Conservation (phyloP, 495 filamentous ascomycete genomes). For the Aspergillus bertholletiae region DNA sequence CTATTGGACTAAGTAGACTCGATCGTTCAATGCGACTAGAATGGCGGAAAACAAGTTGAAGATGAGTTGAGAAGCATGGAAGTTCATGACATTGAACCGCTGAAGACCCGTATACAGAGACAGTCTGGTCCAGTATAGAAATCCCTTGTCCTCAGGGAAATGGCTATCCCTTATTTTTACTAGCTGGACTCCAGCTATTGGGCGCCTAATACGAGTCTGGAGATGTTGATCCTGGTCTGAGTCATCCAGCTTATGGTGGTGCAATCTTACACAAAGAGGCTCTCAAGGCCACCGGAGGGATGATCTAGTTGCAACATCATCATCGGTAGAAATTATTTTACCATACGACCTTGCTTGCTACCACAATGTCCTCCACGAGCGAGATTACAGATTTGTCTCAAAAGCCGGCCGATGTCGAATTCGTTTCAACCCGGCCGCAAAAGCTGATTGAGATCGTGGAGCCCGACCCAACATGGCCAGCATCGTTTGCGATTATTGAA, state of each 20-base stretch:
- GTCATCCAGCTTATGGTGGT: background rate
- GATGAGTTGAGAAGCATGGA: background rate
- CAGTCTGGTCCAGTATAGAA: background rate
- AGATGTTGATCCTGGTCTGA: background rate
- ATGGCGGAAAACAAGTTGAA: background rate
- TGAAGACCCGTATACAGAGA: background rate
- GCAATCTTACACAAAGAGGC: no score
- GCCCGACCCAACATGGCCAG: slow-evolving; percentile 40
- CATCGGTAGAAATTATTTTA: no score
- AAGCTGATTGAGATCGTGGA: slow-evolving; percentile 34
- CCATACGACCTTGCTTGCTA: background rate
- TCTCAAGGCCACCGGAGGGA: no score
- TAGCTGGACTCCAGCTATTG: background rate
- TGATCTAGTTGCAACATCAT: no score
- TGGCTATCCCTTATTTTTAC: background rate
- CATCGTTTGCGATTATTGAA: slow-evolving; percentile 26
- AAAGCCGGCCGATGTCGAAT: background rate
- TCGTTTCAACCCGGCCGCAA: slow-evolving; percentile 4
- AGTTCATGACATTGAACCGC: background rate
- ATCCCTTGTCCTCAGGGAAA: background rate
- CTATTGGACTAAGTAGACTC: background rate
- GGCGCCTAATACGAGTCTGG: background rate
- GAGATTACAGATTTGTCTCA: background rate
- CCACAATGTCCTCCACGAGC: background rate
- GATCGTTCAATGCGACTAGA: background rate